Percentiles rank a stretch among this genome's conserved stretches.
Conservation (phyloP, 2,329 filamentous ascomycete genomes). For the Aureobasidium pullulans region DNA sequence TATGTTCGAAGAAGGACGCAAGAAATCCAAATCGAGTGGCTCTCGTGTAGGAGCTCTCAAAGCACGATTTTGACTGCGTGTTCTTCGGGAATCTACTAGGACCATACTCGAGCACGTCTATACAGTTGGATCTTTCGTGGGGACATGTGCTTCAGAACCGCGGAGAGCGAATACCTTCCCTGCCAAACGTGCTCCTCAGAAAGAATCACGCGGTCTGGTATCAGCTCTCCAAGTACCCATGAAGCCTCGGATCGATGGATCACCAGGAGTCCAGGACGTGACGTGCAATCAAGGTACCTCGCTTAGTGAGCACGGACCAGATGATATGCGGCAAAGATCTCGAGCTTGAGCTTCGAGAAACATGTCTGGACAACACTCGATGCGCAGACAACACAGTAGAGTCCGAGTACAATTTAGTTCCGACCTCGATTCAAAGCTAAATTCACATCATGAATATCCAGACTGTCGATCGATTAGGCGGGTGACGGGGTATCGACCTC, state of each 20-base stretch:
- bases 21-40: too few relatives aligned
- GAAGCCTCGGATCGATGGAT: background rate
- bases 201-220: background rate
- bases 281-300: conserved; percentile 7
- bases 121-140: too few relatives aligned
- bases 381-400: background rate
- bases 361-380: background rate
- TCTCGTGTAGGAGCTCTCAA: too few relatives aligned
- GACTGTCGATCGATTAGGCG: background rate
- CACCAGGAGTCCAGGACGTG: conserved; percentile 1
- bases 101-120: too few relatives aligned
- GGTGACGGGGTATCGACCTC: background rate
- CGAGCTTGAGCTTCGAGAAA: conserved; percentile 6
- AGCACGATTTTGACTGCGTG: too few relatives aligned
- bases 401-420: background rate
- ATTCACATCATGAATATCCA: background rate
- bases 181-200: too few relatives aligned
- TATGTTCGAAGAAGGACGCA: too few relatives aligned
- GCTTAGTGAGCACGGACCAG: background rate
- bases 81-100: too few relatives aligned
- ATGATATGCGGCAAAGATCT: background rate
- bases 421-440: background rate
- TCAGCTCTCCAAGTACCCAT: background rate
- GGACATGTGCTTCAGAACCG: background rate
- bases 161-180: background rate